phyloP scores from a whole-genome alignment of 2,329 filamentous ascomycete genomes.

The Sarocladium oryzae region DNA sequence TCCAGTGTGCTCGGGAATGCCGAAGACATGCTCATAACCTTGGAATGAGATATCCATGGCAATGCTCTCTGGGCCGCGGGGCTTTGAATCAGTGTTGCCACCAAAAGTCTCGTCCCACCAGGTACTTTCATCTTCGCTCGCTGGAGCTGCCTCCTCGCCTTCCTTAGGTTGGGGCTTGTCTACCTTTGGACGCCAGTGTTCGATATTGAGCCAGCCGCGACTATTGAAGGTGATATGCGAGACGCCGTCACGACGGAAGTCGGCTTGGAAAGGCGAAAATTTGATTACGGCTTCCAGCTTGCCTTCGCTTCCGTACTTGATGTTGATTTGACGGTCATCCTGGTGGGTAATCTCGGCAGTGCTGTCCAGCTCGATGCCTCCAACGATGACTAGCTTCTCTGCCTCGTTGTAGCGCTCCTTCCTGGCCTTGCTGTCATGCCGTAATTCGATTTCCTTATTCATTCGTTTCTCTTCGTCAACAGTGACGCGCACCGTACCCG shows the following conservation, averaged over 20 bases:
- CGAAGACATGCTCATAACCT: conserved; percentile 87
- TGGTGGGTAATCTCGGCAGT: conserved; percentile 62
- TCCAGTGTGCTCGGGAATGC: conserved; percentile 88
- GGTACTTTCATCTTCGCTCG: conserved; percentile 71
- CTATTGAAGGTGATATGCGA: conserved; percentile 86
- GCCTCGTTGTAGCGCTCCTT: conserved; percentile 96
- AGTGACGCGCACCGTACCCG: conserved; percentile 78
- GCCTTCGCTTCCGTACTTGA: conserved; percentile 71
- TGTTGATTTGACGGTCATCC: conserved; percentile 60
- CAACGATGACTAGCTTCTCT: conserved; percentile 78
- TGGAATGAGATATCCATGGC: conserved; percentile 87
- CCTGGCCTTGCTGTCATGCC: conserved; percentile 74
- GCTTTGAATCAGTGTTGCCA: conserved; percentile 91
- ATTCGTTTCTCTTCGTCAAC: conserved; percentile 87
- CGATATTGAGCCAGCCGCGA: conserved; percentile 82
- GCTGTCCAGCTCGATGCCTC: conserved; percentile 67
- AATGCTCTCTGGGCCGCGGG: conserved; percentile 88
- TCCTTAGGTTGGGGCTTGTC: conserved; percentile 57
- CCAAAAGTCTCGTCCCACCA: conserved; percentile 99
- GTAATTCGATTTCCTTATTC: conserved; percentile 81
- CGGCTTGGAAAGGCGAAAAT: conserved; percentile 75
- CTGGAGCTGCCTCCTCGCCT: conserved; percentile 37
- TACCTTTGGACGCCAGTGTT: conserved; percentile 89
- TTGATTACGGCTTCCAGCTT: conserved; percentile 78
- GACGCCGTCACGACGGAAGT: conserved; percentile 77